Percentiles rank a stretch among this genome's conserved stretches.
phyloP scores from a whole-genome alignment of 441 rosid genomes.

The Eruca vesicaria region DNA sequence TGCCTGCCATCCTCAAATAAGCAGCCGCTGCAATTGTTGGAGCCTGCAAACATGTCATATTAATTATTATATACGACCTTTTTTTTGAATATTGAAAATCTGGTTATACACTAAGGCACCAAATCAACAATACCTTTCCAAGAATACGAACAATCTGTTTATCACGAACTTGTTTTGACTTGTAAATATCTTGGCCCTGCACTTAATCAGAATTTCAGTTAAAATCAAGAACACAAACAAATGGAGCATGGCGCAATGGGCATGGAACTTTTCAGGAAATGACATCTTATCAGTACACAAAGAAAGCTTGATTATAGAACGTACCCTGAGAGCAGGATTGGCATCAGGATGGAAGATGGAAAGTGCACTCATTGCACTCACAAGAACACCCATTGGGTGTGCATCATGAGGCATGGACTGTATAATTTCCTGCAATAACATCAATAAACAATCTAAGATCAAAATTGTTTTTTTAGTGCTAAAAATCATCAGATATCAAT shows the following conservation, averaged over 20 bases:
- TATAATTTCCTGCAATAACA: conserved; percentile 69
- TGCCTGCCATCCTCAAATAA: conserved; percentile 89
- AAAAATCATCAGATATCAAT: background rate
- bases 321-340: conserved; percentile 92
- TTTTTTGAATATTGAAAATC: background rate
- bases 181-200: conserved; percentile 66
- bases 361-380: conserved; percentile 96
- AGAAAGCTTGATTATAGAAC: conserved; percentile 23
- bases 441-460: conserved; percentile 3
- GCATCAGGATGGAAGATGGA: conserved; percentile 98
- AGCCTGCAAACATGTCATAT: conserved; percentile 42
- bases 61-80: background rate
- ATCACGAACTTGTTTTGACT: conserved; percentile 88
- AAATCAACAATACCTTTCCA: conserved; percentile 61
- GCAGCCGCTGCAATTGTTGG: conserved; percentile 99
- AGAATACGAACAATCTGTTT: conserved; percentile 92
- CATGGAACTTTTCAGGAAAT: background rate
- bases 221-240: too few relatives aligned
- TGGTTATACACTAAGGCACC: background rate
- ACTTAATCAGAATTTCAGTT: too few relatives aligned
- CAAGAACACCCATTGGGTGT: conserved; percentile 97
- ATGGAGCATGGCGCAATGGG: background rate
- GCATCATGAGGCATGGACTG: conserved; percentile 99
- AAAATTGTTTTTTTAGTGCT: background rate
- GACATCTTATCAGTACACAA: background rate